Evolutionary conservation across 2,329 filamentous ascomycete species (phyloP), one percentile per base, ranked within the genome.

Genomic region (Aspergillus piperis): DNA sequence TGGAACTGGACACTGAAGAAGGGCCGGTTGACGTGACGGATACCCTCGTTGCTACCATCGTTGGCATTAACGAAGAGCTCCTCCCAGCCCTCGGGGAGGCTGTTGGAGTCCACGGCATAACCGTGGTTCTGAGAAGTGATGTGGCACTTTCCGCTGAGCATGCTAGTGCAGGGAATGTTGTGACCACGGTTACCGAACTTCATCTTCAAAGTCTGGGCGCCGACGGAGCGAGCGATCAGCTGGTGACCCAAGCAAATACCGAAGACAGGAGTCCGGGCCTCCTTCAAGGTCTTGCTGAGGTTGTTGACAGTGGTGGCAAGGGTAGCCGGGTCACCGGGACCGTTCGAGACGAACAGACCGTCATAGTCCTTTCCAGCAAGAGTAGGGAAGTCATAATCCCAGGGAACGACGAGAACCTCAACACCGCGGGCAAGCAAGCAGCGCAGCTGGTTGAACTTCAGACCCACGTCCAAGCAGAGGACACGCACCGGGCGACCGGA

Each of bases 1-100:
- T 99, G 95, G 81, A 99, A 99, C 75, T 99, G 95, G n/a, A 98
- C 95, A 82, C 92, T 97, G 84, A 99, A 99, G 81, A 94, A 96
- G 54, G 95, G 95, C 72, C 88, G 90, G 75, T 82, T 86, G 52
- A 85, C 81, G 76, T 98, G 92, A 78, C 93, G 89, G 73, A 99
- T 97, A 79, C 95, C 95, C 81, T 99, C 95, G 78, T 99, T 99
- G 79, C 91, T 97, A 69, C 91, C 91, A 70, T 99, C 95, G 77
- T 99, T 99, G 78, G 95, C 94, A 73, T 99, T 99, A 72, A 98
- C 90, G 68, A 98, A 99, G 8, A 98, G 86, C 79, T 98, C 95
- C 69, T 89, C 86, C 95, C 95, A 99, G 62, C 88, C 90, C 13
- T 84, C 75, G 8, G 90, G 86, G 8, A 99, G 82, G 23, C 87